These are phyloP conservation scores for Lycium barbarum DNA, from an alignment of 257 asterid species.

Conservation along the genomic window DNA sequence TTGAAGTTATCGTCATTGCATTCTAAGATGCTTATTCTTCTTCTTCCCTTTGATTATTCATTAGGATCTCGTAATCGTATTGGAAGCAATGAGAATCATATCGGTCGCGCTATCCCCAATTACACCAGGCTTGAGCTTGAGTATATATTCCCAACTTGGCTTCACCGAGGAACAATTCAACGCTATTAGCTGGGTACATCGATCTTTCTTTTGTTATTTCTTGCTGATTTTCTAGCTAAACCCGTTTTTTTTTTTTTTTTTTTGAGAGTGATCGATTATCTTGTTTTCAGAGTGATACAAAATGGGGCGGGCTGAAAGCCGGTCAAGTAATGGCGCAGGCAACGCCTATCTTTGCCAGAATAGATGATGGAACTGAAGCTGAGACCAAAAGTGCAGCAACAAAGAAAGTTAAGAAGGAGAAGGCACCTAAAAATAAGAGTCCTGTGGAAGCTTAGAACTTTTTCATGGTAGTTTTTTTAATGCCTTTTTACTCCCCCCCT, in stretches of 20 bases:
- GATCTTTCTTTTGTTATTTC: constrained; percentile 40
- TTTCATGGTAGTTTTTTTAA: no score
- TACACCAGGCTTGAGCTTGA: constrained; percentile 75
- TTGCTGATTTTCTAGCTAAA: constrained; percentile 25
- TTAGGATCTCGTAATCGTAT: constrained; percentile 77
- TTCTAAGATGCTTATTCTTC: background rate
- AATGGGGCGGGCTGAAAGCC: constrained; percentile 86
- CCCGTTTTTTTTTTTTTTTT: no score
- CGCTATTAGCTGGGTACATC: constrained; percentile 68
- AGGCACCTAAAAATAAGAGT: constrained; percentile 47
- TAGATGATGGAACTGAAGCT: constrained; percentile 62
- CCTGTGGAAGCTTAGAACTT: constrained; percentile 62
- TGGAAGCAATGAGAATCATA: constrained; percentile 84
- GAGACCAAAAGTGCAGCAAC: constrained; percentile 48
- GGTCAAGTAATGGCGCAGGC: constrained; percentile 82
- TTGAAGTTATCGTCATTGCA: background rate
- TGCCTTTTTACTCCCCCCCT: no score
- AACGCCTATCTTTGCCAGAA: constrained; percentile 75
- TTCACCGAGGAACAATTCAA: constrained; percentile 77
- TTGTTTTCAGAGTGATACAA: constrained; percentile 71
- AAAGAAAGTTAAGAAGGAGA: constrained; percentile 54
- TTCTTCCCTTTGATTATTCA: constrained; percentile 20
- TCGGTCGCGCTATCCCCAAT: constrained; percentile 82
- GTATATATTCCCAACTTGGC: constrained; percentile 88
- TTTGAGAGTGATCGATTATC: constrained; percentile 8